phyloP scores from a whole-genome alignment of 2,329 filamentous ascomycete species.

The Aspergillus hiratsukae region DNA sequence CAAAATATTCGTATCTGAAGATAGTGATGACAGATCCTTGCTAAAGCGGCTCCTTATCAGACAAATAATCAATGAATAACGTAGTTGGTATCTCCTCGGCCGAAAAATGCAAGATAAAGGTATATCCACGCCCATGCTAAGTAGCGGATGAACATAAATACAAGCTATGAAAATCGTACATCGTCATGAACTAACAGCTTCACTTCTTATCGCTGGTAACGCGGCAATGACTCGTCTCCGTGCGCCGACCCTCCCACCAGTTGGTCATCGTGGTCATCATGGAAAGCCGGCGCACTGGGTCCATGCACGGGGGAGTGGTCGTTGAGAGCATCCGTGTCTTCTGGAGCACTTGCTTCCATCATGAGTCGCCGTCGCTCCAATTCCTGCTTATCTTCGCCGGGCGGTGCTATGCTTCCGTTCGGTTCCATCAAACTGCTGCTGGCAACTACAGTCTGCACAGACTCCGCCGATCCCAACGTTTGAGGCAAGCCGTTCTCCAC shows the following conservation, averaged over 20 bases:
- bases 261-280: conserved; percentile 54
- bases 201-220: conserved; percentile 38
- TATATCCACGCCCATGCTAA: not conserved
- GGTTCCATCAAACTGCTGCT: conserved; percentile 42
- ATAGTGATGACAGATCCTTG: too few relatives aligned
- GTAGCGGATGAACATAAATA: not conserved
- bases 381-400: conserved; percentile 72
- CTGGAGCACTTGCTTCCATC: conserved; percentile 60
- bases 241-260: conserved; percentile 35
- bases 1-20: too few relatives aligned
- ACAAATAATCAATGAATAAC: not conserved
- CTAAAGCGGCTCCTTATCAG: too few relatives aligned
- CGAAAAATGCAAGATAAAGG: not conserved
- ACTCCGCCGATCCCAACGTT: conserved; percentile 25
- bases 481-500: conserved; percentile 16
- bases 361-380: conserved; percentile 64
- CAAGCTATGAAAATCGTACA: not conserved
- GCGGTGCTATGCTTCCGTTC: conserved; percentile 26
- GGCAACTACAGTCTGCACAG: conserved; percentile 27
- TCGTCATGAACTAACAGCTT: not conserved
- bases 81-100: not conserved
- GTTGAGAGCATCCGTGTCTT: conserved; percentile 14
- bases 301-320: conserved; percentile 12
- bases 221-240: conserved; percentile 39
- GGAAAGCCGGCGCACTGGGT: conserved; percentile 59